phyloP scores from a whole-genome alignment of 768 basidiomycete genomes.

The Wakefieldia striispora region DNA sequence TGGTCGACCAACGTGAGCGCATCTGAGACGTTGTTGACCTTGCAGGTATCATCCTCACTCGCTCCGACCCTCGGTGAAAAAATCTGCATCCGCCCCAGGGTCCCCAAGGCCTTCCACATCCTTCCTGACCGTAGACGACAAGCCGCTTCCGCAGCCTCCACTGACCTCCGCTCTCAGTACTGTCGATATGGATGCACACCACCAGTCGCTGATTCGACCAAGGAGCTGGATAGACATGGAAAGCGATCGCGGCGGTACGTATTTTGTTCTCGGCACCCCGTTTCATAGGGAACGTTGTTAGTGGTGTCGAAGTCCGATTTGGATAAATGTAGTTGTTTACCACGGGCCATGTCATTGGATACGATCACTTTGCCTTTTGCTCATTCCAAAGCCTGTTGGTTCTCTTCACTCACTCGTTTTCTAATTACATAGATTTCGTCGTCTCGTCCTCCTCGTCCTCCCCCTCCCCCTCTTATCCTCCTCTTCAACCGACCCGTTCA shows the following conservation, averaged over 20 bases:
- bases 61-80: slow-evolving; percentile 23
- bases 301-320: slow-evolving; percentile 8
- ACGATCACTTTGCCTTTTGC: slow-evolving; percentile 12
- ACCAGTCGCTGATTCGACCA: slow-evolving; percentile 13
- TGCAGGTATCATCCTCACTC: slow-evolving; percentile 23
- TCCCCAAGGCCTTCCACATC: slow-evolving; percentile 16
- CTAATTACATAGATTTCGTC: background rate
- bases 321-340: slow-evolving; percentile 18
- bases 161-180: slow-evolving; percentile 27
- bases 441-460: slow-evolving; percentile 31
- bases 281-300: slow-evolving; percentile 1
- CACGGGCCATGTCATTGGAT: slow-evolving; percentile 21
- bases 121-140: slow-evolving; percentile 28
- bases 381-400: slow-evolving; percentile 9
- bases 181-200: slow-evolving; percentile 28
- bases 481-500: too few relatives aligned
- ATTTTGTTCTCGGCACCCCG: background rate
- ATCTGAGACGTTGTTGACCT: too few relatives aligned
- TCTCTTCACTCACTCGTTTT: too few relatives aligned
- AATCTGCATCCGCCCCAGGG: slow-evolving; percentile 26
- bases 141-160: slow-evolving; percentile 41
- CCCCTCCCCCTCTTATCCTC: slow-evolving; percentile 36
- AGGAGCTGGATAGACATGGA: slow-evolving; percentile 27
- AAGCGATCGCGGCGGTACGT: slow-evolving; percentile 18
- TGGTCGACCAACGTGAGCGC: too few relatives aligned